Percentiles rank a stretch among this genome's conserved stretches.
Evolutionary conservation across 116 monocot species (phyloP).

Genomic region (Phalaenopsis hybrid): DNA sequence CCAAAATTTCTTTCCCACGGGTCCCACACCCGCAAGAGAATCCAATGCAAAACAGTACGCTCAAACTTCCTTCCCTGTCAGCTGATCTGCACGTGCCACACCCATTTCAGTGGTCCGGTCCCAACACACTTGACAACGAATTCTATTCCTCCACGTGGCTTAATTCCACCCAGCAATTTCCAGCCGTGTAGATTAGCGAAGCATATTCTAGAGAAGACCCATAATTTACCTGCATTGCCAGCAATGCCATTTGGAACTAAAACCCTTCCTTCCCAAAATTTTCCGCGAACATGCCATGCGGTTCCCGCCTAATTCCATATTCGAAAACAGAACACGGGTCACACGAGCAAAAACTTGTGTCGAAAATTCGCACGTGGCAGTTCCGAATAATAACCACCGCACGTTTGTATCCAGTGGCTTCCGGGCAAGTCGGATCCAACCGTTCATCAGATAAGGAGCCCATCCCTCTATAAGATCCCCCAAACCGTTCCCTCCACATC

Average conservation of each 20-base stretch:
- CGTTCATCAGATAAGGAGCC: not conserved
- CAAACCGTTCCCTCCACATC: not conserved
- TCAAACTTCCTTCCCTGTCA: not conserved
- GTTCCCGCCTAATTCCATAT: not conserved
- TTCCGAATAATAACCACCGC: not conserved
- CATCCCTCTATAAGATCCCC: not conserved
- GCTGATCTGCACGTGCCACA: constrained; percentile 5
- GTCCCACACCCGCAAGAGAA: not conserved
- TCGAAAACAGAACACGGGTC: not conserved
- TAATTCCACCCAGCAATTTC: not conserved
- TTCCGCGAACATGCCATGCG: not conserved
- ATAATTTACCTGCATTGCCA: not conserved
- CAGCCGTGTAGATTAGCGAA: not conserved
- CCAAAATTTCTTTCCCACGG: not conserved
- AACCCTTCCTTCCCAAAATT: not conserved
- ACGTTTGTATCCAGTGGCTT: not conserved
- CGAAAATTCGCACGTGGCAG: not conserved
- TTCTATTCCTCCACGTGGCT: not conserved
- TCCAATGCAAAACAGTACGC: not conserved
- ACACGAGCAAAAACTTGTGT: not conserved
- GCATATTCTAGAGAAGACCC: not conserved
- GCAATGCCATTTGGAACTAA: not conserved
- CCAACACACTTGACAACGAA: not conserved
- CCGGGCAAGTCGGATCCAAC: not conserved
- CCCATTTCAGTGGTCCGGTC: too few relatives aligned